Conservation (phyloP, 2,329 filamentous ascomycete species). For the Orbilia javanica region DNA sequence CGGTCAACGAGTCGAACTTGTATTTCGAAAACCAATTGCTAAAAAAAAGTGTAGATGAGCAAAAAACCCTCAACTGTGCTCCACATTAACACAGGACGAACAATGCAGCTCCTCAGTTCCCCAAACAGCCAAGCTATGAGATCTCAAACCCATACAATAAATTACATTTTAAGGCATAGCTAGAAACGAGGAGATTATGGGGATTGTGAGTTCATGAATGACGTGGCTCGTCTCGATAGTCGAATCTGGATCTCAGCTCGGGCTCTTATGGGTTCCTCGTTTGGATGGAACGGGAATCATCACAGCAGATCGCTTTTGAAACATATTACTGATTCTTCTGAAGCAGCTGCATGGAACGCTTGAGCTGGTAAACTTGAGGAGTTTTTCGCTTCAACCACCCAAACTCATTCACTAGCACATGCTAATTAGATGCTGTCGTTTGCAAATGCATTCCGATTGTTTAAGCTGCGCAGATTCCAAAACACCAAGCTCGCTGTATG, state of each 20-base stretch:
- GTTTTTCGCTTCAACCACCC: constrained; percentile 44
- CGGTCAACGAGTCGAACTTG: constrained; percentile 45
- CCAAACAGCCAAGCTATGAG: constrained; percentile 1
- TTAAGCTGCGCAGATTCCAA: constrained; percentile 47
- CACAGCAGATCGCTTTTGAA: constrained; percentile 55
- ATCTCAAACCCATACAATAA: constrained; percentile 19
- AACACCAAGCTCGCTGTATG: constrained; percentile 40
- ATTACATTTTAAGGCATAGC: constrained; percentile 9
- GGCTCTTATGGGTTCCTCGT: constrained; percentile 26
- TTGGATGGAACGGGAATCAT: constrained; percentile 50
- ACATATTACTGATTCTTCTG: constrained; percentile 51
- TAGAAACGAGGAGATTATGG: constrained; percentile 15
- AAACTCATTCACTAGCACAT: constrained; percentile 37
- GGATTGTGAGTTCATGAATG: constrained; percentile 35
- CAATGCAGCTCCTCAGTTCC: constrained; percentile 37
- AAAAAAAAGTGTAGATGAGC: constrained; percentile 13
- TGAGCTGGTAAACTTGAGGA: constrained; percentile 17
- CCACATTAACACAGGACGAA: constrained; percentile 45
- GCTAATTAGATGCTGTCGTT: constrained; percentile 39
- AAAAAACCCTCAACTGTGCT: constrained; percentile 56
- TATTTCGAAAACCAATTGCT: constrained; percentile 20
- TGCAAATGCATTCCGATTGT: constrained; percentile 34
- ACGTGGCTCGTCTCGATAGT: constrained; percentile 40
- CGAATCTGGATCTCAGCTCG: constrained; percentile 25
- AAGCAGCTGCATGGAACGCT: constrained; percentile 47